A percentile compares a stretch with the other conserved stretches of the same genome.
These are phyloP conservation scores for Talaromyces atroroseus DNA, from an alignment of 2,329 filamentous ascomycete genomes.

Conservation along the genomic window DNA sequence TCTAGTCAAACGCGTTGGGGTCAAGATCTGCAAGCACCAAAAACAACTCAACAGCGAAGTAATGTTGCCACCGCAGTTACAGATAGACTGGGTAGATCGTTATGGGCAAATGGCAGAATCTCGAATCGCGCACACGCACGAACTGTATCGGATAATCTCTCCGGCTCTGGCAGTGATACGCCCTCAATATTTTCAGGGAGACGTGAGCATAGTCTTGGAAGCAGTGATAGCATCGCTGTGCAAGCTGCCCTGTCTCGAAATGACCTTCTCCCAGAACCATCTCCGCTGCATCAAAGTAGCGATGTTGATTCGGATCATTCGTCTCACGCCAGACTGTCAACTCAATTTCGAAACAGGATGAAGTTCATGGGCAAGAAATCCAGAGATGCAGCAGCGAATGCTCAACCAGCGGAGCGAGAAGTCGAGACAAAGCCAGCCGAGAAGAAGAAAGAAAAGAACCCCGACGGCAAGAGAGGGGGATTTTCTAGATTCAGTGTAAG, in stretches of 20 bases:
- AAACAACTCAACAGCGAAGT: not conserved
- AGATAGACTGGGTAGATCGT: not conserved
- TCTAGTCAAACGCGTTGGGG: not conserved
- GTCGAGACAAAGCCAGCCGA: not conserved
- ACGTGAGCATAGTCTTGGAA: constrained; percentile 13
- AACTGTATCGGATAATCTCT: not conserved
- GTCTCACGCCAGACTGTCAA: constrained; percentile 10
- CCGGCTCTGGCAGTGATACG: not conserved
- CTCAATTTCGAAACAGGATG: constrained; percentile 10
- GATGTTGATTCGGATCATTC: constrained; percentile 12
- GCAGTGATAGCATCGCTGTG: constrained; percentile 13
- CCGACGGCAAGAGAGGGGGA: constrained; percentile 2
- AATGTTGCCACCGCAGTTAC: not conserved
- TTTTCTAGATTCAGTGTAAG: constrained; percentile 8
- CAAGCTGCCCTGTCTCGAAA: constrained; percentile 12
- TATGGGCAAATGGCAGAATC: constrained; percentile 1
- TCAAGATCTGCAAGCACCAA: not conserved
- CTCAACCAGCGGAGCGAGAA: not conserved
- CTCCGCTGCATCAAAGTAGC: constrained; percentile 8
- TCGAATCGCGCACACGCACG: not conserved
- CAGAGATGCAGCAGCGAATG: not conserved
- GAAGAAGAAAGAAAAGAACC: constrained; percentile 10
- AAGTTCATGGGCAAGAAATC: constrained; percentile 9
- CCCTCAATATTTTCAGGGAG: not conserved
- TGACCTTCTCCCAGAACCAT: constrained; percentile 9